phyloP scores from a whole-genome alignment of 768 basidiomycete genomes.

The Leccinellum rugosiceps region DNA sequence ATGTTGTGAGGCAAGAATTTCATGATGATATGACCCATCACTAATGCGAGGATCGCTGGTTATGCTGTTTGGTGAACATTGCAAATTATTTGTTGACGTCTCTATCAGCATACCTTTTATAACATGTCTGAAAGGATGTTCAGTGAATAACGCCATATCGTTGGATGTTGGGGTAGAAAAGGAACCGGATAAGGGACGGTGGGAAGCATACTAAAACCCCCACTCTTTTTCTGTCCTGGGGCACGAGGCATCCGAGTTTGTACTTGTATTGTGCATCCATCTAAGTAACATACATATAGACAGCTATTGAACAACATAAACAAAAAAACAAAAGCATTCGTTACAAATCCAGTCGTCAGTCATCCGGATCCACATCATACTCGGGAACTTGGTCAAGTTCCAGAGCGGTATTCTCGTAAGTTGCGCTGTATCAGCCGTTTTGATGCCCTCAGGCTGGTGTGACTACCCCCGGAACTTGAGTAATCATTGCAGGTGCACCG shows the following conservation, averaged over 20 bases:
- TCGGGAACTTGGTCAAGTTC: neutral
- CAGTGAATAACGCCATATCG: slow-evolving; percentile 31
- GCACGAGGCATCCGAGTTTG: slow-evolving; percentile 28
- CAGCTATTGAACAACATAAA: slow-evolving; percentile 8
- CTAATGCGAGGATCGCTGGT: slow-evolving; percentile 47
- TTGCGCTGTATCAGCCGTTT: neutral
- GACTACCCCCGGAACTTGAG: slow-evolving; percentile 48
- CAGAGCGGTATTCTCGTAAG: neutral
- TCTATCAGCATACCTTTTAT: slow-evolving; percentile 25
- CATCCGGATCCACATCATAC: neutral
- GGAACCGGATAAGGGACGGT: slow-evolving; percentile 23
- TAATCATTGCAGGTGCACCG: slow-evolving; percentile 58
- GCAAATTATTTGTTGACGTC: neutral
- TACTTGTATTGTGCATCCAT: slow-evolving; percentile 5
- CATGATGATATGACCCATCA: slow-evolving; percentile 49
- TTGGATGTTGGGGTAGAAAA: slow-evolving; percentile 12
- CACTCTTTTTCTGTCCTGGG: slow-evolving; percentile 21
- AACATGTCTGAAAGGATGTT: slow-evolving; percentile 33
- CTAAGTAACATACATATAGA: slow-evolving; percentile 11
- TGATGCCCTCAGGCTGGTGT: slow-evolving; percentile 15
- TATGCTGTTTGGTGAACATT: slow-evolving; percentile 11
- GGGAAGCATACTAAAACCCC: slow-evolving; percentile 18
- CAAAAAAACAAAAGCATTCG: slow-evolving; percentile 5
- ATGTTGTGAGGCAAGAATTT: slow-evolving; percentile 40
- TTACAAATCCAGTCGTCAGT: slow-evolving; percentile 10